Evolutionary conservation across 495 filamentous ascomycete genomes (phyloP).

Genomic region (Penicillium manginii): DNA sequence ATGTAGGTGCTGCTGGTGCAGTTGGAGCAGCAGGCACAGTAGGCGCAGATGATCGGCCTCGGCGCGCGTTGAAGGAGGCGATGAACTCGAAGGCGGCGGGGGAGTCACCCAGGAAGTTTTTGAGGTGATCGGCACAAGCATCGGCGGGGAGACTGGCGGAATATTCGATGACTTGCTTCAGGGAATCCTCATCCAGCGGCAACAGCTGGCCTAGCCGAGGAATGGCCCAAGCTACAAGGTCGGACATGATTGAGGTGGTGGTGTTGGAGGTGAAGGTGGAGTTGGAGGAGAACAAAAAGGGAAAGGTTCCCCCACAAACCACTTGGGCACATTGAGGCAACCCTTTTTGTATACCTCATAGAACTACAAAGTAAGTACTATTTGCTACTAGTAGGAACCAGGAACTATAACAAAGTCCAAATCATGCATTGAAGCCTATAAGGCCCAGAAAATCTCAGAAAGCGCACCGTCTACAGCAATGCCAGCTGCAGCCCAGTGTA

Average conservation of each 20-base stretch:
- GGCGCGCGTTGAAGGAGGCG: constrained; percentile 80
- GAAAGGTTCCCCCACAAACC: background rate
- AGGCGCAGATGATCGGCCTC: constrained; percentile 41
- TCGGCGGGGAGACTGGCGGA: constrained; percentile 70
- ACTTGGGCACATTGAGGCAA: too few relatives aligned
- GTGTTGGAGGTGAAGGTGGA: background rate
- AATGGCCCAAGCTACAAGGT: constrained; percentile 56
- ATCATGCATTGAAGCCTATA: background rate
- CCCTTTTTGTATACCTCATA: too few relatives aligned
- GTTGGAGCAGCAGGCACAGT: constrained; percentile 10
- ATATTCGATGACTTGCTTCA: constrained; percentile 82
- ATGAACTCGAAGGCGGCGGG: constrained; percentile 89
- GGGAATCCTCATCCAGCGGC: constrained; percentile 79
- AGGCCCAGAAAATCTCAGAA: background rate
- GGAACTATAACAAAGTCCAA: background rate
- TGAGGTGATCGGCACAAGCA: constrained; percentile 80
- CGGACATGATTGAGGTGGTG: constrained; percentile 21
- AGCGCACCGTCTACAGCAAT: constrained; percentile 10
- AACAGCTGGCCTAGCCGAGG: constrained; percentile 76
- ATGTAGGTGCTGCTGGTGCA: constrained; percentile 10
- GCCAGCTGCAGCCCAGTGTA: constrained; percentile 20
- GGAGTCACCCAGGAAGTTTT: constrained; percentile 85
- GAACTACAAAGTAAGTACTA: too few relatives aligned
- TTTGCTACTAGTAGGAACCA: too few relatives aligned
- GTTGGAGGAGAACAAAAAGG: background rate